These are phyloP conservation scores for Eustoma russellianum DNA, from an alignment of 257 asterid genomes.

Conservation along the genomic window DNA sequence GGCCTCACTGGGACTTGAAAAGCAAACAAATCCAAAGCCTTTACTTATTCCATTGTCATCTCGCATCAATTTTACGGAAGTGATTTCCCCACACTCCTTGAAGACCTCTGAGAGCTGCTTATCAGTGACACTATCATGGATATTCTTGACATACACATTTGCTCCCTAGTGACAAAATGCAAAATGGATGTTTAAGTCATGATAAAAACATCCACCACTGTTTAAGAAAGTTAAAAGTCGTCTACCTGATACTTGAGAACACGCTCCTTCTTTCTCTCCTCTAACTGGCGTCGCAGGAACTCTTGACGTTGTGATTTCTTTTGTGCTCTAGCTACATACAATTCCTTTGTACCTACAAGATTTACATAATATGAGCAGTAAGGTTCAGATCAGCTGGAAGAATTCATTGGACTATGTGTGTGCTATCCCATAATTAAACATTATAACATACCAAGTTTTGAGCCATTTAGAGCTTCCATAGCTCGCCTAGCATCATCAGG, in stretches of 20 bases:
- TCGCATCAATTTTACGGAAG: constrained; percentile 70
- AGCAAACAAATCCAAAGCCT: constrained; percentile 93
- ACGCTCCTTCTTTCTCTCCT: constrained; percentile 65
- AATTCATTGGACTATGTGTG: too few relatives aligned
- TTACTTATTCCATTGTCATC: constrained; percentile 72
- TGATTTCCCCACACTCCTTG: constrained; percentile 62
- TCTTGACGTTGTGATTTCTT: constrained; percentile 74
- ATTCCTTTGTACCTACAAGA: constrained; percentile 52
- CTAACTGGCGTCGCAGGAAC: constrained; percentile 52
- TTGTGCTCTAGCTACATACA: constrained; percentile 81
- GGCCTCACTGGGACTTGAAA: constrained; percentile 74
- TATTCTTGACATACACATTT: constrained; percentile 79
- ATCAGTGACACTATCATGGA: constrained; percentile 57
- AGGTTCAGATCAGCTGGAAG: too few relatives aligned
- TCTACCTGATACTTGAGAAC: constrained; percentile 57
- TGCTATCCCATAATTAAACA: too few relatives aligned
- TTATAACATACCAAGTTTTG: constrained; percentile 47
- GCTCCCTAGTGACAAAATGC: constrained; percentile 39
- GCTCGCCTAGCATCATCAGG: constrained; percentile 50
- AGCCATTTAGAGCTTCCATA: constrained; percentile 36
- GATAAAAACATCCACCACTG: constrained; percentile 2
- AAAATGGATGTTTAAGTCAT: constrained; percentile 3
- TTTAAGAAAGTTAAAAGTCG: neutral
- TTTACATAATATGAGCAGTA: too few relatives aligned
- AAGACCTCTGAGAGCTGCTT: constrained; percentile 56